These are phyloP conservation scores for Clonostachys sp. DNA, from an alignment of 2,329 filamentous ascomycete genomes.

Conservation along the genomic window DNA sequence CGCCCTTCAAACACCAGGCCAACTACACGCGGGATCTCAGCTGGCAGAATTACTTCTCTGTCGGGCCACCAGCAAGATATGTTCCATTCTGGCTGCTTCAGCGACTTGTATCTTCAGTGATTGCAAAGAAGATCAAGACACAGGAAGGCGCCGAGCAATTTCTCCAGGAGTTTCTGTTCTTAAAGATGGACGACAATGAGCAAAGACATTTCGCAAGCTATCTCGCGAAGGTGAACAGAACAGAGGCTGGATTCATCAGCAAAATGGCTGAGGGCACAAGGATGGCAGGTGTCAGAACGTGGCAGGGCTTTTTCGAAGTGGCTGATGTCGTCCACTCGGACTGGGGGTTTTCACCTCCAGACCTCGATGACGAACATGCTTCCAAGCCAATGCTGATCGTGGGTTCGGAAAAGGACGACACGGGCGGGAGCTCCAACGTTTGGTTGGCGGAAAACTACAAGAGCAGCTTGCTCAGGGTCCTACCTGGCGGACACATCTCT, in stretches of 20 bases:
- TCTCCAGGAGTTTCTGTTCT: slow-evolving; percentile 5
- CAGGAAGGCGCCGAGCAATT: slow-evolving; percentile 8
- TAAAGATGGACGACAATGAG: slow-evolving; percentile 8
- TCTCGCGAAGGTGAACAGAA: slow-evolving; percentile 2
- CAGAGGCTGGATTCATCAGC: slow-evolving; percentile 4
- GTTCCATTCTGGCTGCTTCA: slow-evolving; percentile 9
- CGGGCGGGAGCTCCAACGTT: slow-evolving; percentile 9
- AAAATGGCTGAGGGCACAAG: slow-evolving; percentile 6
- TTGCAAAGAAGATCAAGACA: slow-evolving; percentile 5
- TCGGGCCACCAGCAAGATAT: slow-evolving; percentile 6
- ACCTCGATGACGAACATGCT: slow-evolving; percentile 8
- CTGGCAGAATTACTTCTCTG: slow-evolving; percentile 10
- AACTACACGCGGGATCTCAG: slow-evolving; percentile 7
- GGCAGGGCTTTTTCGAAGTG: slow-evolving; percentile 15
- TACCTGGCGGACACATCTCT: slow-evolving; percentile 12
- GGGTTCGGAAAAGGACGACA: slow-evolving; percentile 6
- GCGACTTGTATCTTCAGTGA: slow-evolving; percentile 4
- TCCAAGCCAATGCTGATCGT: slow-evolving; percentile 10
- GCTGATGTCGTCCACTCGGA: slow-evolving; percentile 13
- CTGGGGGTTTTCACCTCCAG: slow-evolving; percentile 11
- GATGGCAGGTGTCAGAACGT: slow-evolving; percentile 5
- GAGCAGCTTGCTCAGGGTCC: slow-evolving; percentile 3
- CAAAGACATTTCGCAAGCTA: slow-evolving; percentile 2
- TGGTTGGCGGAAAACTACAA: slow-evolving; percentile 11
- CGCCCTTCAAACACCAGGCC: slow-evolving; percentile 9